These are phyloP conservation scores for Volutella citrinella DNA, from an alignment of 2,329 filamentous ascomycete species.

Conservation along the genomic window DNA sequence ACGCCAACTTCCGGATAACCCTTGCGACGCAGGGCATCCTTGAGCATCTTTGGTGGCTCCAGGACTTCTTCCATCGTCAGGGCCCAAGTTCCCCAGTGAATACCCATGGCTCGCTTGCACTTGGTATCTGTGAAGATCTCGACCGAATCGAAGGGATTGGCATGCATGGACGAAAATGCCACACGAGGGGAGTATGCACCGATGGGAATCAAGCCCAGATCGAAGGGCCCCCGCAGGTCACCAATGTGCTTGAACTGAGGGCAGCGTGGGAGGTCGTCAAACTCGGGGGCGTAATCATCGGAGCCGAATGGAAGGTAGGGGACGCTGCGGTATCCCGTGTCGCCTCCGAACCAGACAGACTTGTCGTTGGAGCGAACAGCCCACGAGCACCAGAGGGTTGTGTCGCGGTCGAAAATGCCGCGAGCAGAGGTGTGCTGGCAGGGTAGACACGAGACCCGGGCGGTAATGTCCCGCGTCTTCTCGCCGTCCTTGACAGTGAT, in stretches of 20 bases:
- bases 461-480: slow-evolving; percentile 52
- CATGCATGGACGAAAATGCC: slow-evolving; percentile 79
- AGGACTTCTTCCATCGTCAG: slow-evolving; percentile 81
- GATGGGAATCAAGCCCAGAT: slow-evolving; percentile 89
- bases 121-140: slow-evolving; percentile 85
- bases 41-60: slow-evolving; percentile 74
- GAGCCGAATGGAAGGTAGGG: slow-evolving; percentile 55
- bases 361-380: slow-evolving; percentile 68
- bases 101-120: slow-evolving; percentile 75
- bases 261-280: slow-evolving; percentile 66
- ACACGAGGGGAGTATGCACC: slow-evolving; percentile 76
- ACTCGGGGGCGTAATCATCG: slow-evolving; percentile 71
- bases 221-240: slow-evolving; percentile 75
- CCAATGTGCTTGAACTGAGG: slow-evolving; percentile 87
- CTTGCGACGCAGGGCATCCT: slow-evolving; percentile 66
- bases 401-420: slow-evolving; percentile 63
- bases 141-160: slow-evolving; percentile 81
- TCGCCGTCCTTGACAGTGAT: slow-evolving; percentile 40
- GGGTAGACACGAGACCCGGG: slow-evolving; percentile 74
- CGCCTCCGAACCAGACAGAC: slow-evolving; percentile 84
- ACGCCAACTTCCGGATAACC: slow-evolving; percentile 67
- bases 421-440: slow-evolving; percentile 80
- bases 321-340: slow-evolving; percentile 86
- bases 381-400: slow-evolving; percentile 89
- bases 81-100: slow-evolving; percentile 93